A percentile compares a stretch with the other conserved stretches of the same genome.
These are phyloP conservation scores for Ehretia macrophylla DNA, from an alignment of 257 asterid genomes.

Conservation along the genomic window DNA sequence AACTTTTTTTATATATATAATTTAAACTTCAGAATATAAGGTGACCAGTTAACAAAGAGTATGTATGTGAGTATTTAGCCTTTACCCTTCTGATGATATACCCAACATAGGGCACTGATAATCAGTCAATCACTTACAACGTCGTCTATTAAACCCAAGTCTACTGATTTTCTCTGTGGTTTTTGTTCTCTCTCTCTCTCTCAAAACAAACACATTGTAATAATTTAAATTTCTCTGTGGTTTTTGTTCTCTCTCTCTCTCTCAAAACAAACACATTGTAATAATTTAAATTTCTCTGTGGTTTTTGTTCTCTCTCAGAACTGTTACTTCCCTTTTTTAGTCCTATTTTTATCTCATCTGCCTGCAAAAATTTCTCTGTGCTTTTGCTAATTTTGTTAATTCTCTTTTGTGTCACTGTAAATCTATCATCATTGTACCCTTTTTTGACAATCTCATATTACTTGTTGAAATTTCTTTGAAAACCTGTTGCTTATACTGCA, in stretches of 20 bases:
- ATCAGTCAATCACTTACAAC: constrained; percentile 32
- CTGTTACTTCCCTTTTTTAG: constrained; percentile 46
- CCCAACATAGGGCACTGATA: too few relatives aligned
- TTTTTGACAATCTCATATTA: constrained; percentile 11
- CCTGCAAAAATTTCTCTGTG: constrained; percentile 38
- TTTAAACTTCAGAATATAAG: too few relatives aligned
- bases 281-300: too few relatives aligned
- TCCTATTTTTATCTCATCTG: constrained; percentile 30
- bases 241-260: too few relatives aligned
- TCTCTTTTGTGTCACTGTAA: constrained; percentile 19
- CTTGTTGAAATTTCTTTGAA: constrained; percentile 24
- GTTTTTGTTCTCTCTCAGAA: too few relatives aligned
- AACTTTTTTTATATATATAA: too few relatives aligned
- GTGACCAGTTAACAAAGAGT: too few relatives aligned
- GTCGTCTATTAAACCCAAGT: constrained; percentile 15
- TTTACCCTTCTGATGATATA: too few relatives aligned
- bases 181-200: not conserved
- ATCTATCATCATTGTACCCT: constrained; percentile 13
- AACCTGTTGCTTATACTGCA: not conserved
- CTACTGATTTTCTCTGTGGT: constrained; percentile 12
- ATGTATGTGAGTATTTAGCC: constrained; percentile 5
- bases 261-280: too few relatives aligned
- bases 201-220: too few relatives aligned
- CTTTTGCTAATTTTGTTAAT: constrained; percentile 59
- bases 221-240: too few relatives aligned